Conservation (phyloP, 768 basidiomycete genomes). For the Tylopilus plumbeoviolaceoides region DNA sequence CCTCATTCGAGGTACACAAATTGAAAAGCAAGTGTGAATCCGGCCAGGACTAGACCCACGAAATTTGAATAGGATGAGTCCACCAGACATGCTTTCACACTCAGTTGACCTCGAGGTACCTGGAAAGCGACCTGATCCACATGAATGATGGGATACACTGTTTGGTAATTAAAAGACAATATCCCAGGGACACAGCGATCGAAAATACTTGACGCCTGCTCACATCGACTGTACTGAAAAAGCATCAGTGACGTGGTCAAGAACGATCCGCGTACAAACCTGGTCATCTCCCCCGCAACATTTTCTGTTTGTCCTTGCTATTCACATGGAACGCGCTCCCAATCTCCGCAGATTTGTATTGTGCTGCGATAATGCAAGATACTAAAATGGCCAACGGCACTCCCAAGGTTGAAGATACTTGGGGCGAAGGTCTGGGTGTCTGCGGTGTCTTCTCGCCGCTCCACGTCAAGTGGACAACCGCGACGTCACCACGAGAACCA, state of each 20-base stretch:
- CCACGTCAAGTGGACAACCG: conserved; percentile 10
- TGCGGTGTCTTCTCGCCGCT: conserved; percentile 11
- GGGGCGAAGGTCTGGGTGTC: conserved; percentile 7
- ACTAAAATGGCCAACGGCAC: conserved; percentile 2
- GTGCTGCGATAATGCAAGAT: neutral
- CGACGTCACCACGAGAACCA: conserved; percentile 6
- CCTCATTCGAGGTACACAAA: neutral
- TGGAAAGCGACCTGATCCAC: conserved; percentile 21
- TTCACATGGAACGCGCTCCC: conserved; percentile 1
- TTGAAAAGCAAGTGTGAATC: conserved; percentile 11
- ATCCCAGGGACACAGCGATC: conserved; percentile 1
- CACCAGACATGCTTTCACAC: neutral
- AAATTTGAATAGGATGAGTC: neutral
- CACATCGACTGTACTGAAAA: neutral
- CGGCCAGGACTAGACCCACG: neutral
- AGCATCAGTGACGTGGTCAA: conserved; percentile 3
- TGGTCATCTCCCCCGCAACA: neutral
- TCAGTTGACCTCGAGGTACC: conserved; percentile 2
- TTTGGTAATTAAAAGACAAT: neutral
- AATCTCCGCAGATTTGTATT: conserved; percentile 16
- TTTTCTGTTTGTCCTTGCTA: conserved; percentile 1
- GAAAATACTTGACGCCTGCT: conserved; percentile 1
- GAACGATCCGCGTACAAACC: conserved; percentile 12
- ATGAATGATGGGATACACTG: conserved; percentile 8
- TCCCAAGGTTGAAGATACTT: conserved; percentile 5